A percentile compares a stretch with the other conserved stretches of the same genome.
These are phyloP conservation scores for Setomelanomma holmii DNA, from an alignment of 2,329 filamentous ascomycete species.

Conservation along the genomic window DNA sequence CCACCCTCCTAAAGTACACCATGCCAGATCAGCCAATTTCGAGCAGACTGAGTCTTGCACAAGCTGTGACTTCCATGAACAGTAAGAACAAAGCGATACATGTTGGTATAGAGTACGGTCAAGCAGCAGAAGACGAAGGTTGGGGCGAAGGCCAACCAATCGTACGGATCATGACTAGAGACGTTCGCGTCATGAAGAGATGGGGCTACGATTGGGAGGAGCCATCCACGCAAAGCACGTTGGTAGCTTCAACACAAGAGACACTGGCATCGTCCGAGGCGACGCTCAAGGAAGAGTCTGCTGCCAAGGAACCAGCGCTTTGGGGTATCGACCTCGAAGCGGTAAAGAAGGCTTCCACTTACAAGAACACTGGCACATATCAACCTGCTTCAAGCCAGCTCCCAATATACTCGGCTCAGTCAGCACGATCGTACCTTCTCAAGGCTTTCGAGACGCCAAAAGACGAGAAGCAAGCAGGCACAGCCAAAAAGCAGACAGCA, in stretches of 20 bases:
- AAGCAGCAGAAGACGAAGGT: conserved; percentile 71
- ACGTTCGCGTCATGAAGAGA: conserved; percentile 77
- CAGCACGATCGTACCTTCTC: conserved; percentile 66
- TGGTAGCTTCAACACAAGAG: conserved; percentile 16
- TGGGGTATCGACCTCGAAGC: conserved; percentile 67
- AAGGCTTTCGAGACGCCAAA: conserved; percentile 64
- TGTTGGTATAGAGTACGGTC: conserved; percentile 72
- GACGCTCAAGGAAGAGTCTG: conserved; percentile 16
- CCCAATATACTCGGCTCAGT: conserved; percentile 77
- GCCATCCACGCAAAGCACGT: conserved; percentile 14
- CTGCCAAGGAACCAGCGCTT: conserved; percentile 55
- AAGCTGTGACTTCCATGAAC: conserved; percentile 84
- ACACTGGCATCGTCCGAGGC: conserved; percentile 18
- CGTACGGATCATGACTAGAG: conserved; percentile 74
- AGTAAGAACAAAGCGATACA: conserved; percentile 78
- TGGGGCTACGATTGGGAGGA: conserved; percentile 67
- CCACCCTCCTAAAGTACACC: conserved; percentile 75
- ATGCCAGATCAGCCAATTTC: conserved; percentile 87
- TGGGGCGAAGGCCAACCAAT: conserved; percentile 79
- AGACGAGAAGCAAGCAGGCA: conserved; percentile 23
- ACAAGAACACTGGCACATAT: conserved; percentile 21
- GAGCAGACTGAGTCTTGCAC: conserved; percentile 81
- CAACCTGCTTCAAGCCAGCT: conserved; percentile 56
- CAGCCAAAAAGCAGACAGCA: conserved; percentile 53
- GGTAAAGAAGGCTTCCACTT: conserved; percentile 55